Evolutionary conservation across 768 basidiomycete species (phyloP).

Genomic region (Auricularia cornea): DNA sequence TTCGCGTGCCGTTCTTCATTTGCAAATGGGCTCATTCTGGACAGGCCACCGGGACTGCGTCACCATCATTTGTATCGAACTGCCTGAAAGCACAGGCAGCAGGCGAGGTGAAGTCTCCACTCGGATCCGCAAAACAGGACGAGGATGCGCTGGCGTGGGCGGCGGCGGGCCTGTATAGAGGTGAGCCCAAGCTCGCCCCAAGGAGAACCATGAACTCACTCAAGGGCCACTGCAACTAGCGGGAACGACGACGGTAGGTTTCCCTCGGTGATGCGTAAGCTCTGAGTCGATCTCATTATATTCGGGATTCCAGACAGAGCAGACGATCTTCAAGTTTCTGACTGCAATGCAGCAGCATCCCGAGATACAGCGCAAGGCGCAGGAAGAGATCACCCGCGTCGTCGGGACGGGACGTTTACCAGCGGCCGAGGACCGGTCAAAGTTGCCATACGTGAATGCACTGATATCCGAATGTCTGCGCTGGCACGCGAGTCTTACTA

Average conservation of each 20-base stretch:
- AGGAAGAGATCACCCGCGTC: conserved; percentile 30
- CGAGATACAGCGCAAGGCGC: conserved; percentile 26
- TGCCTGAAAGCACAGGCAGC: background rate
- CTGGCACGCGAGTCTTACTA: conserved; percentile 10
- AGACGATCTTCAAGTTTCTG: conserved; percentile 25
- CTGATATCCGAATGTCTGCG: conserved; percentile 40
- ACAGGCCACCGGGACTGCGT: background rate
- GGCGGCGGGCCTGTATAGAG: background rate
- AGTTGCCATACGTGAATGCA: conserved; percentile 47
- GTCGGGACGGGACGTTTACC: conserved; percentile 27
- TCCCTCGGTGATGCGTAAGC: too few relatives aligned
- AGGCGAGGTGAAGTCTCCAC: background rate
- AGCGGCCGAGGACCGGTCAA: conserved; percentile 23
- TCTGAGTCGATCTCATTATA: too few relatives aligned
- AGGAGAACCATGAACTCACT: too few relatives aligned
- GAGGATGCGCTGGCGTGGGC: background rate
- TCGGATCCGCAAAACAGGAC: background rate
- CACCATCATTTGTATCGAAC: background rate
- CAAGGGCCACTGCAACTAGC: too few relatives aligned
- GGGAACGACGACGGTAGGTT: background rate
- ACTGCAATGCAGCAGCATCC: conserved; percentile 30
- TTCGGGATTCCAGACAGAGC: conserved; percentile 27
- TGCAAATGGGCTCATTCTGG: background rate
- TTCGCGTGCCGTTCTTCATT: too few relatives aligned
- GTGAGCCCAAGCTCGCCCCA: too few relatives aligned